phyloP scores from a whole-genome alignment of 306 rosid genomes.

The Rosa rugosa region DNA sequence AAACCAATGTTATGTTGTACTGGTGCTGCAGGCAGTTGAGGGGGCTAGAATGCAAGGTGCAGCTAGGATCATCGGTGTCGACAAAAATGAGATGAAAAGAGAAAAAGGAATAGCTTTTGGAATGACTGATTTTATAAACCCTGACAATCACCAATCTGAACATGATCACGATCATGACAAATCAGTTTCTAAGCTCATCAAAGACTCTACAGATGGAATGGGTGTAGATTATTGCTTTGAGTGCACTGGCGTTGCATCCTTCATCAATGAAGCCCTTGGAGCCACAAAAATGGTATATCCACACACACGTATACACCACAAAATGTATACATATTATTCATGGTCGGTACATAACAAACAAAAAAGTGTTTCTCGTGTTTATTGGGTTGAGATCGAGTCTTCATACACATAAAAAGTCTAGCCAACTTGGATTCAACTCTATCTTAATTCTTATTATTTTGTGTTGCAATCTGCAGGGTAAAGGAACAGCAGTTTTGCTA shows the following conservation, averaged over 20 bases:
- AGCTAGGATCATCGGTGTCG: conserved; percentile 47
- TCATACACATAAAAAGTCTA: too few relatives aligned
- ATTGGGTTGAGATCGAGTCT: background rate
- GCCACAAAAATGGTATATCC: conserved; percentile 48
- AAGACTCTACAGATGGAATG: conserved; percentile 43
- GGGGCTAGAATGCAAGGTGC: conserved; percentile 50
- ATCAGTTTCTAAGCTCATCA: conserved; percentile 35
- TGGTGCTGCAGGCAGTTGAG: conserved; percentile 15
- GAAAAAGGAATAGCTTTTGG: conserved; percentile 48
- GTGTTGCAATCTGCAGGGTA: conserved; percentile 34
- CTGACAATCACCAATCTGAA: conserved; percentile 1
- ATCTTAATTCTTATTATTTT: background rate
- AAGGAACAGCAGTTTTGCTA: conserved; percentile 35
- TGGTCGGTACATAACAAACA: too few relatives aligned
- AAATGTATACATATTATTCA: background rate
- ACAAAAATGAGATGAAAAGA: conserved; percentile 41
- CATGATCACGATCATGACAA: background rate
- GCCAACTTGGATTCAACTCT: background rate
- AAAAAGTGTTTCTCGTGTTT: background rate
- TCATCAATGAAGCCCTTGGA: conserved; percentile 41
- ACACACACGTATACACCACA: background rate
- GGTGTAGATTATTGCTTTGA: conserved; percentile 63
- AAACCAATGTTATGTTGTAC: background rate
- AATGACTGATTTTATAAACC: conserved; percentile 47
- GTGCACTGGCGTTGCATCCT: conserved; percentile 42